Evolutionary conservation across 164 flowering plant species (phyloP), one percentile per base, ranked within the genome.

Genomic region (Annona squamosa): DNA sequence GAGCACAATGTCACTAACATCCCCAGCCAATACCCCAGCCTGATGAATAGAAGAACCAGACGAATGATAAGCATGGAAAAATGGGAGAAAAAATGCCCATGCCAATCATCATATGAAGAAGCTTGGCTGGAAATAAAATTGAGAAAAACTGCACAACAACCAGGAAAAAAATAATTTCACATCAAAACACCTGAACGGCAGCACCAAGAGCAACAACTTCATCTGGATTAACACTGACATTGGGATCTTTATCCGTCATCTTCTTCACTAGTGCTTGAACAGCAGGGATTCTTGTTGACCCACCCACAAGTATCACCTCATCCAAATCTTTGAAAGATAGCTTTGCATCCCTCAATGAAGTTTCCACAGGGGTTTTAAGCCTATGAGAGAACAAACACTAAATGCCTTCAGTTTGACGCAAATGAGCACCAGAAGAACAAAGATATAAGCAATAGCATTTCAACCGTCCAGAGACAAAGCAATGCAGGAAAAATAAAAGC

Each of bases 21-120:
- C 94, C 44, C 94, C 94, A 77, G 92, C 46, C 63, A 90, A 72
- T n/a, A 90, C 92, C 73, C 94, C 94, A 63, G 94, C 94, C 94
- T 90, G 77, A 12, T n/a, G 26, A 73, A 42, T 52, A 19, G 9
- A 52, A 52, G 59, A 9, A 52, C 9, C 59, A 1, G 59, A 52
- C 13, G 7, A 10, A 52, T 52, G 59, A 52, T 52, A 52, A 9
- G 26, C 37, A 43, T 4, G 42, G 19, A 43, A 64, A 64, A 64
- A 52, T 4, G 13, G 57, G 57, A 52, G 57, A 13, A 13, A 52
- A 2, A 52, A 52, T 52, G 12, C 37, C 37, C 37, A 26, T 26
- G 57, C 7, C 57, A 52, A 52, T 6, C 57, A 52, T 52, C 57
- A 6, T 52, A 52, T 52, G 57, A 52, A 52, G 59, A 16, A 9